Evolutionary conservation across 2,329 filamentous ascomycete species (phyloP).

Genomic region (Biscogniauxia marginata): DNA sequence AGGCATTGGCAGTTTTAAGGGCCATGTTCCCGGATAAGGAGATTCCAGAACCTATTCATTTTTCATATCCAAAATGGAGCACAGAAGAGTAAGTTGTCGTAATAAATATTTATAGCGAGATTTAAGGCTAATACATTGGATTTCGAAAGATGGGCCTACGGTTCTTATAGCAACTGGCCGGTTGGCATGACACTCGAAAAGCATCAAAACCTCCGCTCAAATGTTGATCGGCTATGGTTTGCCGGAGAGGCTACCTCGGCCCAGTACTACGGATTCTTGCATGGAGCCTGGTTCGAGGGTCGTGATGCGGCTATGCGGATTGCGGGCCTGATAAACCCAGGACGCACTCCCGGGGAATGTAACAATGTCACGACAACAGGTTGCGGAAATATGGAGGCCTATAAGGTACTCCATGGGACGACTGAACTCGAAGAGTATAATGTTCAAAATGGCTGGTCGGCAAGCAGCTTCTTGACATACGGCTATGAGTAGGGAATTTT

Average conservation of each 20-base stretch:
- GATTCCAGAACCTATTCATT: conserved; percentile 58
- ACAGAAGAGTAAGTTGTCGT: conserved; percentile 30
- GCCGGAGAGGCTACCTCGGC: conserved; percentile 64
- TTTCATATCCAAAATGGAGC: conserved; percentile 62
- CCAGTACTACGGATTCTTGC: conserved; percentile 65
- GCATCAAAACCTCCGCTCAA: conserved; percentile 68
- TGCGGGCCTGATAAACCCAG: conserved; percentile 34
- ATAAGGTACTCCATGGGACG: conserved; percentile 35
- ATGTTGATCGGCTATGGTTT: conserved; percentile 60
- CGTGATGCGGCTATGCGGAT: conserved; percentile 46
- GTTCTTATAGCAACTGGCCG: conserved; percentile 69
- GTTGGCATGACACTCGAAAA: conserved; percentile 59
- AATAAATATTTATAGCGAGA: too few species aligned
- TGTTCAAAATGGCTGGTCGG: conserved; percentile 37
- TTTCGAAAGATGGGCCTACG: conserved; percentile 43
- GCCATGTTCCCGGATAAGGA: conserved; percentile 58
- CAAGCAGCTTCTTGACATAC: conserved; percentile 34
- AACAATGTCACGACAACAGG: conserved; percentile 23
- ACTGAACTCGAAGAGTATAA: conserved; percentile 34
- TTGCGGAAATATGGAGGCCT: conserved; percentile 27
- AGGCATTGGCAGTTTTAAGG: conserved; percentile 57
- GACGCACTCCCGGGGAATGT: conserved; percentile 11
- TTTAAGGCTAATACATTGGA: too few species aligned
- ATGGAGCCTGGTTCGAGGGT: conserved; percentile 60
- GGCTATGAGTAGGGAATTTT: conserved; percentile 14